A percentile compares a stretch with the other conserved stretches of the same genome.
Conservation (phyloP, 176 grass and related monocot species). For the Otatea glauca region DNA sequence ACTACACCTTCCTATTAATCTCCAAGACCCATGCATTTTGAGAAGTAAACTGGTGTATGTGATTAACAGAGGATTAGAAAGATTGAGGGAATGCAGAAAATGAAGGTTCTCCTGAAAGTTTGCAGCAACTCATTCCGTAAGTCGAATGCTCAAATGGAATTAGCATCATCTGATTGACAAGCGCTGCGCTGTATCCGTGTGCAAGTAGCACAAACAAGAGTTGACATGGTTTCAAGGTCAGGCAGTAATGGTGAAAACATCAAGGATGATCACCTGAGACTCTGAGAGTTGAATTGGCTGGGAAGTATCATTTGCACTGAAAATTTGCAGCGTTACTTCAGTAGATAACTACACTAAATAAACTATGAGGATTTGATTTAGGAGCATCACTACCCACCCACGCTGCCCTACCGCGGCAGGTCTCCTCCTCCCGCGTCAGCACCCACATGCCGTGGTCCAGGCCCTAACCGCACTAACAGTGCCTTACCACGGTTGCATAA, state of each 20-base stretch:
- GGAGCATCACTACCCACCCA: too few relatives aligned
- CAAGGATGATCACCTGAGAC: neutral
- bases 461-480: too few relatives aligned
- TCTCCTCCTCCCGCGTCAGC: too few relatives aligned
- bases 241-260: neutral
- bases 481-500: too few relatives aligned
- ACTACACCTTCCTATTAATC: neutral
- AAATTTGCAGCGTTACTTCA: neutral
- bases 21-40: neutral
- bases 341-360: too few relatives aligned
- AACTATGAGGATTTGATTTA: neutral
- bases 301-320: neutral
- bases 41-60: conserved; percentile 14
- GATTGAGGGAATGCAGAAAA: neutral
- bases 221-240: neutral
- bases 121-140: neutral
- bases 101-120: neutral
- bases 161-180: neutral
- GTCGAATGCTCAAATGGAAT: neutral
- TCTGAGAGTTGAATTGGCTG: too few relatives aligned
- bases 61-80: neutral
- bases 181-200: too few relatives aligned
- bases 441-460: too few relatives aligned
- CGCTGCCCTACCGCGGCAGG: too few relatives aligned
- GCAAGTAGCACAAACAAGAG: neutral